These are phyloP conservation scores for Anthracocystis setariae DNA, from an alignment of 1,284 basidiomycete species.

Conservation along the genomic window DNA sequence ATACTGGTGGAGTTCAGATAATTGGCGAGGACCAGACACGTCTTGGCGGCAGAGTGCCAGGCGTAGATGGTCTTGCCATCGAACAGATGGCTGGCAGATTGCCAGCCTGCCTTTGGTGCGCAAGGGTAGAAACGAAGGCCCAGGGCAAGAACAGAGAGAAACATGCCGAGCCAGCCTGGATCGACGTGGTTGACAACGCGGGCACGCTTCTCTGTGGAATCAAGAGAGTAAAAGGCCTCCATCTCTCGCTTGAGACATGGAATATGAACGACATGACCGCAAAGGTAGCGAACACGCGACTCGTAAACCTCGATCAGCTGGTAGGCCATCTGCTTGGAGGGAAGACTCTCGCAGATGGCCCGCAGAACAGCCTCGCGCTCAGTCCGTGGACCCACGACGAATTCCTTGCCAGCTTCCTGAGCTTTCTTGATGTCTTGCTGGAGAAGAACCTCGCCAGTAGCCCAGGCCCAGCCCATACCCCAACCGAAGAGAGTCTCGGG, in stretches of 20 bases:
- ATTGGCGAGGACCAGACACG: constrained; percentile 56
- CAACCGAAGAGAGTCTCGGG: constrained; percentile 63
- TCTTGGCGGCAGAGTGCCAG: constrained; percentile 61
- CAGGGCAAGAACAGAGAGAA: constrained; percentile 60
- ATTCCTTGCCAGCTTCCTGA: constrained; percentile 25
- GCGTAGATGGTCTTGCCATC: constrained; percentile 58
- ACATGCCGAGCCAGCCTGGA: constrained; percentile 58
- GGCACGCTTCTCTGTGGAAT: constrained; percentile 56
- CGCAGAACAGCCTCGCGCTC: constrained; percentile 63
- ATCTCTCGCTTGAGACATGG: constrained; percentile 56
- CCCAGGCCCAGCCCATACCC: constrained; percentile 65
- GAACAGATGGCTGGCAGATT: constrained; percentile 49
- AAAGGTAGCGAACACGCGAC: constrained; percentile 49
- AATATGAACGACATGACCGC: constrained; percentile 55
- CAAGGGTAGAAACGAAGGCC: constrained; percentile 63
- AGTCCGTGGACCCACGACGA: constrained; percentile 21
- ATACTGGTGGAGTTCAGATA: constrained; percentile 54
- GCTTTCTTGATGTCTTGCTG: constrained; percentile 36
- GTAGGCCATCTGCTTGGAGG: constrained; percentile 49
- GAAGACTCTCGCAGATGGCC: constrained; percentile 56
- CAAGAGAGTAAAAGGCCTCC: constrained; percentile 57
- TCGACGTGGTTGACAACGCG: constrained; percentile 62
- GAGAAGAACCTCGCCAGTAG: constrained; percentile 52
- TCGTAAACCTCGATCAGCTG: constrained; percentile 61
- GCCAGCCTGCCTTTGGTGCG: constrained; percentile 44